phyloP scores from a whole-genome alignment of 202 grass and related monocot species.

The Dendrocalamus latiflorus region DNA sequence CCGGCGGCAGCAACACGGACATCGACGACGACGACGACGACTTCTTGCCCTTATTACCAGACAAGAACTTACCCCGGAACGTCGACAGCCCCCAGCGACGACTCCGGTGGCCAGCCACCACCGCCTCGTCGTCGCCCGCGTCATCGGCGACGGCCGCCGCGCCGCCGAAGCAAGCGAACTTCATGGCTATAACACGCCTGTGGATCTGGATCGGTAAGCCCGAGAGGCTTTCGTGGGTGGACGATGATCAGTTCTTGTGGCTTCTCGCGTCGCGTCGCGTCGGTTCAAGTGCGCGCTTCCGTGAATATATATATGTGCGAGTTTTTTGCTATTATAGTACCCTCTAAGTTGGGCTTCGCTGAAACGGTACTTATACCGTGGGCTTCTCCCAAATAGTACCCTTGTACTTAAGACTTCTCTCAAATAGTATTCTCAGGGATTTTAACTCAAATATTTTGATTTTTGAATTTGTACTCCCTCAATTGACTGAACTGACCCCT shows the following conservation, averaged over 20 bases:
- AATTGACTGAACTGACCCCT: too few species aligned
- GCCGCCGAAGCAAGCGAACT: constrained; percentile 24
- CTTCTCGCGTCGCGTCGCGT: not conserved
- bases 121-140: not conserved
- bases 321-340: too few species aligned
- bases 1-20: rapidly evolving
- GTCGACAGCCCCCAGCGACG: not conserved
- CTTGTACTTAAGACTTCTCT: too few species aligned
- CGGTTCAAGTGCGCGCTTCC: not conserved
- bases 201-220: not conserved
- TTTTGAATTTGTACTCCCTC: too few species aligned
- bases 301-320: not conserved
- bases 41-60: not conserved
- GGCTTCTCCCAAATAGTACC: too few species aligned
- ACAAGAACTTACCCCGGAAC: not conserved
- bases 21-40: not conserved
- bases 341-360: too few species aligned
- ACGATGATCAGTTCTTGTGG: not conserved
- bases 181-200: not conserved
- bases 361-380: too few species aligned
- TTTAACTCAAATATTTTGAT: too few species aligned
- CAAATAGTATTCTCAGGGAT: too few species aligned
- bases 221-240: not conserved
- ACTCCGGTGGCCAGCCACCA: not conserved
- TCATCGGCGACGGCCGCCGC: not conserved